Evolutionary conservation across 441 rosid species (phyloP).

Genomic region (Mallotus japonicus): DNA sequence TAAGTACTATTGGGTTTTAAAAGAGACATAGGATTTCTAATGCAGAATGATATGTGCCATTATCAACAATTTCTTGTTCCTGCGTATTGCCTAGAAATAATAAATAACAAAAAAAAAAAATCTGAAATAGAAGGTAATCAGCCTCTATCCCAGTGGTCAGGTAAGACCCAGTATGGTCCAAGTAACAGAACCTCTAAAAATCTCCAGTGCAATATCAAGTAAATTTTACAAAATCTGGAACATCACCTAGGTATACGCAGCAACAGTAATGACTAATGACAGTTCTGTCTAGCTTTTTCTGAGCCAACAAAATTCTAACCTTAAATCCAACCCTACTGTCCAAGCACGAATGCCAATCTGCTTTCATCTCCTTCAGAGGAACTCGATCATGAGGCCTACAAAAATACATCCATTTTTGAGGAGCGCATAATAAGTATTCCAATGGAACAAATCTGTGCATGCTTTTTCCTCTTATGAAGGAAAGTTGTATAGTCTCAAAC

Average conservation of each 20-base stretch:
- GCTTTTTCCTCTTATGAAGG: not conserved
- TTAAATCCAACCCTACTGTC: slow-evolving; percentile 87
- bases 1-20: not conserved
- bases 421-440: not conserved
- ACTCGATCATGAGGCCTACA: slow-evolving; percentile 94
- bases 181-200: not conserved
- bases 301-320: slow-evolving; percentile 43
- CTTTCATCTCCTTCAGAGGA: slow-evolving; percentile 83
- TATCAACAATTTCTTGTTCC: not conserved
- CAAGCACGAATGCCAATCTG: slow-evolving; percentile 92
- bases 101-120: no score
- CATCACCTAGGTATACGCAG: not conserved
- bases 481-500: not conserved
- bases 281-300: not conserved
- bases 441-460: not conserved
- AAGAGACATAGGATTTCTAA: not conserved
- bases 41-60: not conserved
- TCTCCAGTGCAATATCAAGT: not conserved
- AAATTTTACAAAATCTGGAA: not conserved
- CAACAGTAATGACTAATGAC: not conserved
- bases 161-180: not conserved
- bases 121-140: not conserved
- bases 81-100: no score
- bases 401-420: slow-evolving; percentile 14
- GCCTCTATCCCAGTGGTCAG: not conserved